Percentiles rank a stretch among this genome's conserved stretches.
Evolutionary conservation across 139 green algal species (phyloP).

Genomic region (Zygnema circumcarinatum): DNA sequence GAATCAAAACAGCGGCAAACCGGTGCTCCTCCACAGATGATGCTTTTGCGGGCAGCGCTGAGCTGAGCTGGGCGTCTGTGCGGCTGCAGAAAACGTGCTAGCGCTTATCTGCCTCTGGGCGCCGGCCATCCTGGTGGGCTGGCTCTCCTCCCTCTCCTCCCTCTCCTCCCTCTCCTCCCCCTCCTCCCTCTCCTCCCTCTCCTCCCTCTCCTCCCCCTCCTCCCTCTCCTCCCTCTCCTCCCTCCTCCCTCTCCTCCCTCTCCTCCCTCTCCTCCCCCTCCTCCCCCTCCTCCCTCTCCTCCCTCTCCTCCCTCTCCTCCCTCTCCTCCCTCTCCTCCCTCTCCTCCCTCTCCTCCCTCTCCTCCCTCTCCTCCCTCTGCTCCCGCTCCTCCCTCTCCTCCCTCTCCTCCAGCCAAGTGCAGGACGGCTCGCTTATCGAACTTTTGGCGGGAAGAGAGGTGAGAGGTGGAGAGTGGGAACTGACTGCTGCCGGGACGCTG

Average conservation of each 20-base stretch:
- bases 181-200: neutral
- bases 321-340: neutral
- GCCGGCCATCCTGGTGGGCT: neutral
- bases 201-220: neutral
- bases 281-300: neutral
- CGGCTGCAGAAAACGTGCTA: too few species aligned
- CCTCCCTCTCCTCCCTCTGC: too few species aligned
- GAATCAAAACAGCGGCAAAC: too few species aligned
- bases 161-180: neutral
- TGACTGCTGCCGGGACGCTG: too few species aligned
- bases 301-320: neutral
- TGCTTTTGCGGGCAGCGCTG: too few species aligned
- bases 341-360: neutral
- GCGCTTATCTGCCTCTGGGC: neutral
- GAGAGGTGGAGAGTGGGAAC: too few species aligned
- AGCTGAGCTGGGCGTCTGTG: too few species aligned
- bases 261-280: neutral
- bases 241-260: neutral
- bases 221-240: neutral
- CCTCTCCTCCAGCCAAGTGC: neutral
- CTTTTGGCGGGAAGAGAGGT: too few species aligned
- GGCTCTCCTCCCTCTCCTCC: neutral
- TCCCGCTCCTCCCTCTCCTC: too few species aligned
- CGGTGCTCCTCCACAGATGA: too few species aligned
- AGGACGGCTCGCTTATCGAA: too few species aligned